Conservation (phyloP, 495 filamentous ascomycete species). For the Pseudoneurospora amorphoporcata region DNA sequence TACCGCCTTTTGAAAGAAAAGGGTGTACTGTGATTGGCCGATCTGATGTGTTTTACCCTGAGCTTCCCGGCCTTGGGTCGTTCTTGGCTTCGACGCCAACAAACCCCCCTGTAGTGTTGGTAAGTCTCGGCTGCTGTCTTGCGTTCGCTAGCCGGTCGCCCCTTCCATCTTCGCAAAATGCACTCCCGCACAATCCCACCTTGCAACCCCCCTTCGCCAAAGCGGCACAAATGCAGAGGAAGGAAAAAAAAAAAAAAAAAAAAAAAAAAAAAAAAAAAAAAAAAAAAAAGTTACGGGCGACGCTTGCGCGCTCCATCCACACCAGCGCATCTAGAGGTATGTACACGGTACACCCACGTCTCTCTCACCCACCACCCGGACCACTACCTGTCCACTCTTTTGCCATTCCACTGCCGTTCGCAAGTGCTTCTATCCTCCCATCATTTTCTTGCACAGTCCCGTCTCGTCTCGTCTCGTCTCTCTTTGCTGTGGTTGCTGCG, state of each 20-base stretch:
- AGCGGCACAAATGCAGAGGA: constrained; percentile 11
- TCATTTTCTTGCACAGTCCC: background rate
- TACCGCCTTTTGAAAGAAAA: constrained; percentile 21
- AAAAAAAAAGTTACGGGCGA: constrained; percentile 1
- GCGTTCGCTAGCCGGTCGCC: constrained; percentile 18
- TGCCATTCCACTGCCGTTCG: background rate
- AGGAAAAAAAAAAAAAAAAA: constrained; percentile 14
- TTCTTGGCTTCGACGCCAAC: background rate
- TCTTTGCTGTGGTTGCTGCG: background rate
- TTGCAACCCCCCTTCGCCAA: constrained; percentile 11
- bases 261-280: background rate
- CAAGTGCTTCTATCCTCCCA: background rate
- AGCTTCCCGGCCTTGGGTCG: background rate
- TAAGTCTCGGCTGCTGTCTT: constrained; percentile 11
- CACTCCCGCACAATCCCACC: constrained; percentile 11
- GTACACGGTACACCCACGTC: background rate
- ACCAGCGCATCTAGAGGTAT: background rate
- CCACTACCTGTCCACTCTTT: background rate
- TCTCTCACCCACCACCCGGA: background rate
- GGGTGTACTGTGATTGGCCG: constrained; percentile 1
- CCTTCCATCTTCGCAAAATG: constrained; percentile 18
- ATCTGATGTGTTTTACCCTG: constrained; percentile 2
- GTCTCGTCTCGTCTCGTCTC: background rate
- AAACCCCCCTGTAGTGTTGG: background rate
- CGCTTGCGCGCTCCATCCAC: background rate